These are phyloP conservation scores for Cordia subcordata DNA, from an alignment of 257 asterid species.

Conservation along the genomic window DNA sequence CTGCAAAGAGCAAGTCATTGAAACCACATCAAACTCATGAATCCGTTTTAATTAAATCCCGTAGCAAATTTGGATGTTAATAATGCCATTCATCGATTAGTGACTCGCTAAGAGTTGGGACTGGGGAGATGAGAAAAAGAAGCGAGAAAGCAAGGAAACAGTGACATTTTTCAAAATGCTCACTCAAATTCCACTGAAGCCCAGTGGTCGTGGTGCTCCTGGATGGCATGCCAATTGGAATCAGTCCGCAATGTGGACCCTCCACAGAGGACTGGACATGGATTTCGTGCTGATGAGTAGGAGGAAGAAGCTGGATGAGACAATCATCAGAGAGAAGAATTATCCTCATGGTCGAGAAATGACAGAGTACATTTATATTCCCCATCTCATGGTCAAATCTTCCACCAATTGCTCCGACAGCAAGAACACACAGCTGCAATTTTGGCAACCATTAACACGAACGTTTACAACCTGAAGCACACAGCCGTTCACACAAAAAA, in stretches of 20 bases:
- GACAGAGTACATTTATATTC: slow-evolving; percentile 68
- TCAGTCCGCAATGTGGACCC: slow-evolving; percentile 94
- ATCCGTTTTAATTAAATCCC: neutral
- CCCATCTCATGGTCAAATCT: slow-evolving; percentile 95
- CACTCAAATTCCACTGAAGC: slow-evolving; percentile 86
- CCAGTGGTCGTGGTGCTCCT: slow-evolving; percentile 70
- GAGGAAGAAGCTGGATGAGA: slow-evolving; percentile 83
- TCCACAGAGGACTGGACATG: slow-evolving; percentile 46
- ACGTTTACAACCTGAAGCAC: neutral
- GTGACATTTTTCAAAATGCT: slow-evolving; percentile 20
- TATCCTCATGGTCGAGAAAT: slow-evolving; percentile 54
- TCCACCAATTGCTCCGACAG: slow-evolving; percentile 95
- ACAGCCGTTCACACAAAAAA: no score
- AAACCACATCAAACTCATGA: neutral
- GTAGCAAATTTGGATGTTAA: neutral
- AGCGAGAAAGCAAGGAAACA: neutral
- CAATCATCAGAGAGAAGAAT: slow-evolving; percentile 82
- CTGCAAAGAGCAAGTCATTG: slow-evolving; percentile 28
- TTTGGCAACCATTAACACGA: neutral
- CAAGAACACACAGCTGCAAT: slow-evolving; percentile 73
- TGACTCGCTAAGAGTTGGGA: neutral
- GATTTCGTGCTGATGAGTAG: slow-evolving; percentile 61
- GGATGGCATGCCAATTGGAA: slow-evolving; percentile 66
- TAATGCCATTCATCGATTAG: neutral
- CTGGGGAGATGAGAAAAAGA: neutral